phyloP scores from a whole-genome alignment of 345 rosid genomes.

The Sonneratia alba region DNA sequence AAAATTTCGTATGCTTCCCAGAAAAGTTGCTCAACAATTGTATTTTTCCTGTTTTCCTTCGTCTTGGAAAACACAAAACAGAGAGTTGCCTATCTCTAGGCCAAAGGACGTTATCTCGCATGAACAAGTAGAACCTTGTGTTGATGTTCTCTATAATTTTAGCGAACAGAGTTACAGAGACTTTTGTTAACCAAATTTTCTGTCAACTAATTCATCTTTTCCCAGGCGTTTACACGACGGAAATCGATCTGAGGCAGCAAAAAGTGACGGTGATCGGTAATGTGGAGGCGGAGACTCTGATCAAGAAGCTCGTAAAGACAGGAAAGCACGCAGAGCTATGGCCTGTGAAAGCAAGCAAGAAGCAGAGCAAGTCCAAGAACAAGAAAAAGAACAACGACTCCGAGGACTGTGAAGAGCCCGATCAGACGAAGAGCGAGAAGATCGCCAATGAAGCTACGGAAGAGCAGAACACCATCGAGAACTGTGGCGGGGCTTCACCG shows the following conservation, averaged over 20 bases:
- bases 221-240: slow-evolving; percentile 60
- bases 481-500: slow-evolving; percentile 8
- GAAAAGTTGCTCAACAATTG: not conserved
- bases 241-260: slow-evolving; percentile 52
- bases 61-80: not conserved
- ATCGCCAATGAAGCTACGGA: slow-evolving; percentile 6
- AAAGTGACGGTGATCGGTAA: slow-evolving; percentile 57
- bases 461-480: slow-evolving; percentile 9
- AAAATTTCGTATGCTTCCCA: not conserved
- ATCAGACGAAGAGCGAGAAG: slow-evolving; percentile 17
- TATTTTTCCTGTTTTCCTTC: not conserved
- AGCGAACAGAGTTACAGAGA: not conserved
- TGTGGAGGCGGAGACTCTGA: slow-evolving; percentile 35
- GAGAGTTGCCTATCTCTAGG: no score
- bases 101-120: no score
- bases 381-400: slow-evolving; percentile 27
- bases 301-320: slow-evolving; percentile 51
- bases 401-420: slow-evolving; percentile 1
- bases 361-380: slow-evolving; percentile 28
- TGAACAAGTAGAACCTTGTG: not conserved
- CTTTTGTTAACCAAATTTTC: not conserved
- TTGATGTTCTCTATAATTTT: not conserved
- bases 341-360: slow-evolving; percentile 37
- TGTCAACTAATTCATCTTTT: not conserved
- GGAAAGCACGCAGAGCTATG: slow-evolving; percentile 62